phyloP scores from a whole-genome alignment of 257 asterid species.

The Pogostemon cablin region DNA sequence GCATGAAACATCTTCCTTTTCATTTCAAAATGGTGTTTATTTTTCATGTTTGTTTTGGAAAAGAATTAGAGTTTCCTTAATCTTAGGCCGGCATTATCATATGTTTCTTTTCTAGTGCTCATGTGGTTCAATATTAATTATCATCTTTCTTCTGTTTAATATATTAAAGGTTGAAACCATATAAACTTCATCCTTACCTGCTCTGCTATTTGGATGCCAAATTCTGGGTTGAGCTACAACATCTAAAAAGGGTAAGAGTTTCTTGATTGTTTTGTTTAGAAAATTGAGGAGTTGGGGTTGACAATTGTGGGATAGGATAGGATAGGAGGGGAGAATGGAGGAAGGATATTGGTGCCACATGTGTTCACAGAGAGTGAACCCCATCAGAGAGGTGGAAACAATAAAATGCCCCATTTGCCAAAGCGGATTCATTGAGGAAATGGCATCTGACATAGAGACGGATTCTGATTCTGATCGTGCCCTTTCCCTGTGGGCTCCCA shows the following conservation, averaged over 20 bases:
- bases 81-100: too few species aligned
- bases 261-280: slow-evolving; percentile 8
- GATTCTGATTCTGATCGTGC: slow-evolving; percentile 78
- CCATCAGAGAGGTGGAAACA: slow-evolving; percentile 55
- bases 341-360: slow-evolving; percentile 78
- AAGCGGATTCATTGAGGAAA: slow-evolving; percentile 81
- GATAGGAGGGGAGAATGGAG: slow-evolving; percentile 45
- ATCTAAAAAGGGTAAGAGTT: neutral
- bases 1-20: too few species aligned
- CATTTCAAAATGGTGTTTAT: too few species aligned
- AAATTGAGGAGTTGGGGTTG: slow-evolving; percentile 17
- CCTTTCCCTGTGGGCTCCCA: slow-evolving; percentile 88
- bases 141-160: neutral
- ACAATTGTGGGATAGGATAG: neutral
- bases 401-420: slow-evolving; percentile 76
- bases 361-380: slow-evolving; percentile 72
- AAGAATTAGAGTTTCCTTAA: too few species aligned
- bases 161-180: neutral
- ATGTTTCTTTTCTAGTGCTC: too few species aligned
- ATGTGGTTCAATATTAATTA: too few species aligned
- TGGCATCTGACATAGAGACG: slow-evolving; percentile 42
- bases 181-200: slow-evolving; percentile 1
- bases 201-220: slow-evolving; percentile 30
- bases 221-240: slow-evolving; percentile 8
- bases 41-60: too few species aligned